A percentile compares a stretch with the other conserved stretches of the same genome.
phyloP scores from a whole-genome alignment of 768 basidiomycete species.

The Termitomyces sp. region DNA sequence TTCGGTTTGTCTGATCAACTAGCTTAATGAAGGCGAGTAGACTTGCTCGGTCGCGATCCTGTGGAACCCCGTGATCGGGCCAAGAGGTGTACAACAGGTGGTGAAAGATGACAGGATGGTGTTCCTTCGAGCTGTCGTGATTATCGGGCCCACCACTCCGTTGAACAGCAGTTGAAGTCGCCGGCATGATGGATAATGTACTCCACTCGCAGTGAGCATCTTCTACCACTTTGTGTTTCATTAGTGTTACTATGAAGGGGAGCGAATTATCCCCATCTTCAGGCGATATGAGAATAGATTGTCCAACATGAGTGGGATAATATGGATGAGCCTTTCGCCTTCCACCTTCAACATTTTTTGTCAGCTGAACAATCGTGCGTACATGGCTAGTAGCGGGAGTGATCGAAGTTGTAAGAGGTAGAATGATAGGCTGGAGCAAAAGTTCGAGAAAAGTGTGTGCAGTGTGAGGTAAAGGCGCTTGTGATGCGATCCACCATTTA shows the following conservation, averaged over 20 bases:
- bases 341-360: slow-evolving; percentile 63
- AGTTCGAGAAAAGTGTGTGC: slow-evolving; percentile 73
- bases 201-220: slow-evolving; percentile 60
- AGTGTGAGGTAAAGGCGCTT: slow-evolving; percentile 70
- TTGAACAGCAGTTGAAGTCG: slow-evolving; percentile 14
- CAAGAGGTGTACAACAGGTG: slow-evolving; percentile 73
- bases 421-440: slow-evolving; percentile 42
- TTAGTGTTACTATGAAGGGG: slow-evolving; percentile 54
- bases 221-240: slow-evolving; percentile 36
- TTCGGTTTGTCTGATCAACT: slow-evolving; percentile 59
- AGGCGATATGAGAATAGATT: slow-evolving; percentile 39
- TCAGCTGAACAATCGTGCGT: slow-evolving; percentile 79
- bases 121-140: slow-evolving; percentile 13
- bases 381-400: slow-evolving; percentile 32
- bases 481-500: slow-evolving; percentile 82
- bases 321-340: slow-evolving; percentile 73
- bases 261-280: slow-evolving; percentile 33
- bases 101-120: slow-evolving; percentile 45
- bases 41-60: slow-evolving; percentile 48
- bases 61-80: slow-evolving; percentile 85
- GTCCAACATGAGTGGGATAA: slow-evolving; percentile 59
- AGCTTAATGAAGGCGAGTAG: slow-evolving; percentile 57
- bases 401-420: slow-evolving; percentile 23
- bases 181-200: slow-evolving; percentile 47
- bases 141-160: background rate